Base-by-base conservation (phyloP, 179 eudicot species). In the Beta macrorhiza region DNA sequence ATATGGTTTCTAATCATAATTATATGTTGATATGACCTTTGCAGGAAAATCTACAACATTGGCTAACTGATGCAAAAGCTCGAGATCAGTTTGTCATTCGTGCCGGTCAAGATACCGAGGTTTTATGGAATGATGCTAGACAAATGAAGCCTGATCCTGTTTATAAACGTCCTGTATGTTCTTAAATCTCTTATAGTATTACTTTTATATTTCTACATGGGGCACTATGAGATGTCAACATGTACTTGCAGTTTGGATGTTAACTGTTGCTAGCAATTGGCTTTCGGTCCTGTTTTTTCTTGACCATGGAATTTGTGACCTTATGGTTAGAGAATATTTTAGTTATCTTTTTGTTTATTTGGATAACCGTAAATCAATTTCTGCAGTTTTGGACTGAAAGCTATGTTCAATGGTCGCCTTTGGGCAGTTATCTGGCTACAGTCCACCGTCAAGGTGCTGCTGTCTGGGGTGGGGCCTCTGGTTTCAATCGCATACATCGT, bases 21-120 rank as follows among this genome's bases (percentile, higher is more conserved):
- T 9, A 16, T 56, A 10, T 81, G 42, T 29, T 15, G 67, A 74
- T 74, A 47, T 15, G 42, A 37, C 42, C 55, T 29, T 82, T 82
- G 8, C 92, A 96, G 99, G 98, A 96, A 85, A 94, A 94, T 85
- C 84, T 96, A 22, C 98, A 91, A 75, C 89, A 84, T 19, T 96
- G 99, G 98, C 98, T 96, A 63, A 90, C 93, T 83, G 99, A 96
- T 87, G 87, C 90, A 62, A 94, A 94, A 85, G 99, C 97, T 56
- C 87, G 97, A 67, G 99, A 94, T 83, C 99, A 96, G 82, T 94
- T 90, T 87, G 98, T 94, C 57, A 94, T 96, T 77, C 98, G 97
- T 84, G 86, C 97, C 81, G 97, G 92, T 68, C 77, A 85, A 37
- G 98, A 94, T 84, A 91, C 98, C 1, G 97, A 94, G 88, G 97